phyloP scores from a whole-genome alignment of 2,329 filamentous ascomycete genomes.

The Chaetomiaceae sp. region DNA sequence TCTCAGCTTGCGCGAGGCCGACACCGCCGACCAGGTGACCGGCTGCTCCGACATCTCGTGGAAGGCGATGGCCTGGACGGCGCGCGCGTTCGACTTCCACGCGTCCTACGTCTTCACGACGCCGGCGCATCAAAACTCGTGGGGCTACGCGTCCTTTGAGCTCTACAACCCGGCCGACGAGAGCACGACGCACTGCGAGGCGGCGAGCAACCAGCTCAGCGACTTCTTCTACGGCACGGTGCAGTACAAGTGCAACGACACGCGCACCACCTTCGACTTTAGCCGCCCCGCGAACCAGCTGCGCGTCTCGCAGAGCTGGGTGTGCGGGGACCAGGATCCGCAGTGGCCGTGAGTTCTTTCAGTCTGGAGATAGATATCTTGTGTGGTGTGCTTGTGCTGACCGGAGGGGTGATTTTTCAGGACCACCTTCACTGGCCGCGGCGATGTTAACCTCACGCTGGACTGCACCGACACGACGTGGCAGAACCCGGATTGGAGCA shows the following conservation, averaged over 20 bases:
- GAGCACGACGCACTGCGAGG: conserved; percentile 35
- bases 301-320: conserved; percentile 46
- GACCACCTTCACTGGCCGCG: conserved; percentile 32
- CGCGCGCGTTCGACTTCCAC: conserved; percentile 44
- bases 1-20: conserved; percentile 5
- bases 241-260: conserved; percentile 40
- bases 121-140: conserved; percentile 47
- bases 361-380: too few relatives aligned
- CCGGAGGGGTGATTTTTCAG: conserved; percentile 11
- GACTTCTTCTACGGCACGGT: conserved; percentile 49
- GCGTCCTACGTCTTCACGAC: conserved; percentile 46
- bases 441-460: conserved; percentile 32
- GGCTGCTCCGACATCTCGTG: conserved; percentile 34
- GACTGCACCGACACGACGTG: conserved; percentile 33
- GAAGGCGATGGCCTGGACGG: conserved; percentile 36
- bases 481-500: conserved; percentile 38
- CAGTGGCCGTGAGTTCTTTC: conserved; percentile 36
- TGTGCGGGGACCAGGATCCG: conserved; percentile 38
- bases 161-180: conserved; percentile 43
- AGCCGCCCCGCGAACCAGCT: conserved; percentile 34
- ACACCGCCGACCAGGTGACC: conserved; percentile 6
- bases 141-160: conserved; percentile 45
- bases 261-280: conserved; percentile 40
- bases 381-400: too few relatives aligned
- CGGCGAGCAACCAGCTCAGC: conserved; percentile 37